Base-by-base conservation (phyloP, 1,139 yeast species). In the Insectozyma bohioensis region DNA sequence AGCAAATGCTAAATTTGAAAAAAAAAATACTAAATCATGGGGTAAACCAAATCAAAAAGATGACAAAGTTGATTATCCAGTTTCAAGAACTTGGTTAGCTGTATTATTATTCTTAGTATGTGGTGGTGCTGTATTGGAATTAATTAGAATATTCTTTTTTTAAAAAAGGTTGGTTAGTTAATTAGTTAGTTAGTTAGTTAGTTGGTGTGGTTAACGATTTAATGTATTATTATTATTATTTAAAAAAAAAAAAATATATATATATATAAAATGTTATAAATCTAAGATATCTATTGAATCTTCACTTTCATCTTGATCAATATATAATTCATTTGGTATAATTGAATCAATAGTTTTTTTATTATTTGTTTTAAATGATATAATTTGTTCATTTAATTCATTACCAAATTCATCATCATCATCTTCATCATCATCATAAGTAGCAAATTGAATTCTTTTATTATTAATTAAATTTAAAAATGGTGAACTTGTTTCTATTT, bases 41-140 rank as follows among this genome's bases (percentile, higher is more conserved):
- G 84, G 87, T 16, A 79, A 80, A 52, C 73, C 76, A 31, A 57
- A 54, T 21, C 53, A 55, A 14, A 57, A 52, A 27, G 56, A 60
- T 35, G 42, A 52, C 26, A 56, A 60, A 36, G 42, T 47, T n/a
- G 58, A 61, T 36, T 62, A 65, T 34, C 81, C 86, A 9, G 53
- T 80, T 20, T 72, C 82, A 26, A 74, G 59, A 48, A 53, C 72
- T 8, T 82, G 94, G 84, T 55, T 86, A 21, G 53, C 63, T 31
- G 63, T 79, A 1, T 67, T 87, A 39, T 73, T 75, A 17, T 87
- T 87, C 56, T 67, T 87, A 46, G 72, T 88, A 5, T 70, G 84
- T 42, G 96, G 96, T 39, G 95, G 95, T 46, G 95, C 92, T 41
- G 43, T 85, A 9, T 67, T 88, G 31, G 95, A 87, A 56, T 47